Evolutionary conservation across 2,329 filamentous ascomycete genomes (phyloP), one percentile per base, ranked within the genome.

Genomic region (Pseudogymnoascus sp.): DNA sequence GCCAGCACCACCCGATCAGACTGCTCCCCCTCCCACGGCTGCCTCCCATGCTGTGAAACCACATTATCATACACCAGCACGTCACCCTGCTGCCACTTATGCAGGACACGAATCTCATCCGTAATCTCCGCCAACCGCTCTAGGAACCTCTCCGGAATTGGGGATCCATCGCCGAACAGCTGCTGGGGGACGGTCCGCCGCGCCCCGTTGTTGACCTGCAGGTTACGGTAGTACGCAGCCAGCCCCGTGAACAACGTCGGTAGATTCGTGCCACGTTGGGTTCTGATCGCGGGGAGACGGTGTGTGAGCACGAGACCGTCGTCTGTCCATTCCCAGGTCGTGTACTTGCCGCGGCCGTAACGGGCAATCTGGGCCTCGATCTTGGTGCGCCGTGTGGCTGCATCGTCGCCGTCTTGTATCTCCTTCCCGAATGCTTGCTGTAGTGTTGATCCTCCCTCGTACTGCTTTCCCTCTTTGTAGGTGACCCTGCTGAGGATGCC

Each of bases 21-120:
- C 65, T 79, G 77, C 60, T 77, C 72, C 4, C 77, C 77, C 60
- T 74, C 68, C 78, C 77, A 79, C 0, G 77, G 77, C 67, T 79
- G 70, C 59, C 78, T 70, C 2, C 77, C 77, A 70, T 80, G 77
- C 68, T 80, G 78, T 1, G 77, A 73, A 67, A 79, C 74, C 14
- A 76, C 66, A 65, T 80, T 80, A 65, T 80, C 77, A 67, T 73
- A 79, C 0, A 80, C 76, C 9, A 79, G 68, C 3, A 80, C 75
- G 68, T 79, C 78, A 0, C 77, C 76, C 11, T 69, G 67, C 66
- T 79, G 68, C 78, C 77, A 79, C 57, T 72, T 73, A 65, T 79
- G 78, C 59, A 79, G 65, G 16, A 80, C 77, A 3, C 77, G 73
- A 59, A 79, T 78, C 62, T 79, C 76, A 62, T 79, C 77, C 11